Evolutionary conservation across 306 rosid species (phyloP).

Genomic region (Amphicarpaea edgeworthii): DNA sequence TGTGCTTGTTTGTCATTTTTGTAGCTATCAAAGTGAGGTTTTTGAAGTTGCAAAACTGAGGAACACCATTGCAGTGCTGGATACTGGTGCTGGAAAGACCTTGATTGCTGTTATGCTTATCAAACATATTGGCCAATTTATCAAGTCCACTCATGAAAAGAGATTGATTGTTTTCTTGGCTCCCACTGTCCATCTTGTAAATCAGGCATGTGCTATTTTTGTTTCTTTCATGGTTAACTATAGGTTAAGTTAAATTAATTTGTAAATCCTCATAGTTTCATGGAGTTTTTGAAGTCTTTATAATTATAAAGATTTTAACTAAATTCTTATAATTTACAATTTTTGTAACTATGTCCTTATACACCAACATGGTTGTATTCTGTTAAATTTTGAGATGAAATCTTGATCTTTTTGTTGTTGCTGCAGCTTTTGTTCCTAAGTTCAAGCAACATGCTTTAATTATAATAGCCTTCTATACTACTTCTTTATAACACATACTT

Average conservation of each 20-base stretch:
- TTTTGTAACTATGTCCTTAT: neutral
- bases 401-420: neutral
- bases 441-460: neutral
- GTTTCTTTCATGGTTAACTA: neutral
- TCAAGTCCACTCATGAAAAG: conserved; percentile 47
- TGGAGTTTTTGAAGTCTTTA: neutral
- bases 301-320: neutral
- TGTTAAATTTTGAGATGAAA: neutral
- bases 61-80: conserved; percentile 72
- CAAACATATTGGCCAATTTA: conserved; percentile 46
- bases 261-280: neutral
- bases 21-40: conserved; percentile 64
- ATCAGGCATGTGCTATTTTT: conserved; percentile 54
- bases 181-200: conserved; percentile 76
- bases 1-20: neutral
- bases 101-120: conserved; percentile 82
- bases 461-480: neutral
- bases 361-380: neutral
- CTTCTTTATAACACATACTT: neutral
- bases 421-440: neutral
- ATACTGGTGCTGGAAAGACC: conserved; percentile 78
- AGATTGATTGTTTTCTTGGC: conserved; percentile 70
- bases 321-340: neutral
- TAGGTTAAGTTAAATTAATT: no score
- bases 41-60: conserved; percentile 65